Base-by-base conservation (phyloP, 805 yeast species). In the Yarrowia hollandica region DNA sequence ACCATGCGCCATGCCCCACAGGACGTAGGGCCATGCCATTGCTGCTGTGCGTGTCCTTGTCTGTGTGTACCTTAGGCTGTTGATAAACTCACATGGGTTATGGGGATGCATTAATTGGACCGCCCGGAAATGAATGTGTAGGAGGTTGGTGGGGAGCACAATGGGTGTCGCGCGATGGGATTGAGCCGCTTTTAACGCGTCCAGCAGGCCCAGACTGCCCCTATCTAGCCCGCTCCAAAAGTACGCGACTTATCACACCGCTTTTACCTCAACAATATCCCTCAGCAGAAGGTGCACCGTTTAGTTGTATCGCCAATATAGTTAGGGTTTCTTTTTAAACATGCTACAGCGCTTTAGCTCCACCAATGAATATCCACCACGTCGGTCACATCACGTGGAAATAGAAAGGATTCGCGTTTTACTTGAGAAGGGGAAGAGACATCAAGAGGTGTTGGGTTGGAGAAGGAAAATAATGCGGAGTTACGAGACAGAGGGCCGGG, bases 61-160 rank as follows among this genome's bases (percentile, higher is more conserved):
- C 6, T 10, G 10, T 25, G 31, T 23, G 46, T 39, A 12, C 46
- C 50, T 42, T 42, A 42, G 50, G 12, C 34, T 18, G 30, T 5
- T 39, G 50, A 42, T 42, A 42, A 42, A 42, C 50, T 42, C 50
- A 42, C 50, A 42, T 26, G 50, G 50, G 50, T 28, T 28, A 42
- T 42, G 50, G 30, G 46, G 22, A 42, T 42, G 50, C 50, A 42
- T 42, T 42, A 28, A 39, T 39, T 39, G 46, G 46, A 22, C 46
- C 46, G 30, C 28, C 22, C n/a, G 42, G 15, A 38, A 9, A 22
- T 21, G 14, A 15, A 35, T 19, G 25, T n/a, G n/a, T n/a, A n/a
- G n/a, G n/a, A n/a, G n/a, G n/a, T n/a, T n/a, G n/a, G n/a, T n/a
- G n/a, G n/a, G n/a, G n/a, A n/a, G n/a, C n/a, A n/a, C n/a, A n/a